Evolutionary conservation across 805 yeast genomes (phyloP).

Genomic region (Candida argentea): DNA sequence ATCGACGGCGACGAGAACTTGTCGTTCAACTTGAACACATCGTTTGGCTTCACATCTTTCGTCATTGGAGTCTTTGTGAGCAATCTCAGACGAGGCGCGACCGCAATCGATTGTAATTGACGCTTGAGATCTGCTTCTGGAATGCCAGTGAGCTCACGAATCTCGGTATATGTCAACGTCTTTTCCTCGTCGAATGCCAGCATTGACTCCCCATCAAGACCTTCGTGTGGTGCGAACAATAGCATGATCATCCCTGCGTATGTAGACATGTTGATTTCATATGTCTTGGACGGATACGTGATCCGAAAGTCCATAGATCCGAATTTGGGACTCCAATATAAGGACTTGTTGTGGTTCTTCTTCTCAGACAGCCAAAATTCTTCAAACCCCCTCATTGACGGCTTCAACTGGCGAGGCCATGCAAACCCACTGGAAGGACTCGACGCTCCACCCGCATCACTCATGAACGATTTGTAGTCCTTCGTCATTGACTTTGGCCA

Average conservation of each 20-base stretch:
- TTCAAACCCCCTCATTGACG: slow-evolving; percentile 27
- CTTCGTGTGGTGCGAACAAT: slow-evolving; percentile 44
- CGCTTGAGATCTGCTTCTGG: slow-evolving; percentile 66
- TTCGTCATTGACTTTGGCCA: slow-evolving; percentile 39
- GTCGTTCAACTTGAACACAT: slow-evolving; percentile 57
- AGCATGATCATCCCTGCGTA: slow-evolving; percentile 71
- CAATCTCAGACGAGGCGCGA: slow-evolving; percentile 74
- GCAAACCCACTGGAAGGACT: slow-evolving; percentile 16
- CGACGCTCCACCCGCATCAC: slow-evolving; percentile 8
- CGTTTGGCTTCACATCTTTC: slow-evolving; percentile 53
- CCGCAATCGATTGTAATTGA: slow-evolving; percentile 73
- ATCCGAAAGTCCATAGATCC: slow-evolving; percentile 77
- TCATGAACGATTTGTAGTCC: slow-evolving; percentile 25
- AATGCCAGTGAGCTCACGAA: slow-evolving; percentile 55
- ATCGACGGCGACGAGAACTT: slow-evolving; percentile 58
- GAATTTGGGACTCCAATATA: slow-evolving; percentile 71
- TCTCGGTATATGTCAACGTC: slow-evolving; percentile 49
- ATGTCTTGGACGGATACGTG: slow-evolving; percentile 55
- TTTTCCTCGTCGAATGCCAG: slow-evolving; percentile 43
- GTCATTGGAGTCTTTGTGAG: slow-evolving; percentile 67
- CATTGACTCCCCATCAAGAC: slow-evolving; percentile 17
- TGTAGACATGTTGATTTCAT: slow-evolving; percentile 73
- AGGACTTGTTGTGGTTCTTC: slow-evolving; percentile 30
- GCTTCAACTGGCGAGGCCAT: slow-evolving; percentile 31
- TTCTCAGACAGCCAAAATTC: slow-evolving; percentile 31